These are phyloP conservation scores for Starmerella vaccinii DNA, from an alignment of 805 yeast genomes.

Conservation along the genomic window DNA sequence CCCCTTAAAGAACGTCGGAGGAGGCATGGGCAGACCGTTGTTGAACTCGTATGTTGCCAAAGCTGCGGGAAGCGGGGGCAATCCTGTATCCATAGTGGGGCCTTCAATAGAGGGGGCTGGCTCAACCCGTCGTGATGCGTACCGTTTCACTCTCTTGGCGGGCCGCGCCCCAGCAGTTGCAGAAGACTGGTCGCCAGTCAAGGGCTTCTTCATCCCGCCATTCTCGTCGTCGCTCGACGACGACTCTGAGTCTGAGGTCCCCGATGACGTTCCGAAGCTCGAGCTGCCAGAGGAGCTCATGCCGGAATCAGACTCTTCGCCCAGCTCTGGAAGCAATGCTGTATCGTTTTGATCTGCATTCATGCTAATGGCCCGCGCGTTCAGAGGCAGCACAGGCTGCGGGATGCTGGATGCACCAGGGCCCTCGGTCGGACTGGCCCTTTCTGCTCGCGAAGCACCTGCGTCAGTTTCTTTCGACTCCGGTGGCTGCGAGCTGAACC, in stretches of 20 bases:
- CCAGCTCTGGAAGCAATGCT: background rate
- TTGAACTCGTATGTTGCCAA: background rate
- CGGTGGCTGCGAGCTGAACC: too few relatives aligned
- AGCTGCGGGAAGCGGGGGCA: background rate
- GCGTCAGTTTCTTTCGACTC: too few relatives aligned
- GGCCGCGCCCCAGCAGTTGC: background rate
- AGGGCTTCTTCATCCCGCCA: background rate
- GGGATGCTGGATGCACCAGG: background rate
- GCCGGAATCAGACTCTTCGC: background rate
- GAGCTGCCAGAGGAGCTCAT: background rate
- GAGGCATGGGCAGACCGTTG: background rate
- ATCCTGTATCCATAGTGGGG: background rate
- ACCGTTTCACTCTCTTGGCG: background rate
- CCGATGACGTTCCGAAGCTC: constrained; percentile 1
- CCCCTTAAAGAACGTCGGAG: background rate
- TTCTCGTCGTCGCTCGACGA: background rate
- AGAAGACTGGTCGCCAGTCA: background rate
- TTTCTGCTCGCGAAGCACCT: too few relatives aligned
- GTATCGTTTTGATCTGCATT: background rate
- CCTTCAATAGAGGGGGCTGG: background rate
- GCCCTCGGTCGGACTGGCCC: background rate
- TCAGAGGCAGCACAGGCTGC: background rate
- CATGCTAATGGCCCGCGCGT: background rate
- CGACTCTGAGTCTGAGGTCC: constrained; percentile 3
- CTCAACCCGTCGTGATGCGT: background rate